Evolutionary conservation across 257 asterid genomes (phyloP).

Genomic region (Vinca minor): DNA sequence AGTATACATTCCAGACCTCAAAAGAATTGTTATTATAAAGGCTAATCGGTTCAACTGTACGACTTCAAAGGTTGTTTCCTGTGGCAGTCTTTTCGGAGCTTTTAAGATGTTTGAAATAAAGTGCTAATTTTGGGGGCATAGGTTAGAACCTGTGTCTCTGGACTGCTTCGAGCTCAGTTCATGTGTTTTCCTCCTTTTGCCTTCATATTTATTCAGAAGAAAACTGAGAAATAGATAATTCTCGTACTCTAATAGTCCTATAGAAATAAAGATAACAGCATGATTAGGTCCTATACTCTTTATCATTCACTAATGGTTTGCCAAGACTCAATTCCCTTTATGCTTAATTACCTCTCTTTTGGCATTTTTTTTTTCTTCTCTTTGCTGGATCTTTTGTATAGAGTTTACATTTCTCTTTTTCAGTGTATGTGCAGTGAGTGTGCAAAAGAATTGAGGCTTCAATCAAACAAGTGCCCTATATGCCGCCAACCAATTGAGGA

Average conservation of each 20-base stretch:
- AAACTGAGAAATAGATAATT: background rate
- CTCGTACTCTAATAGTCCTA: background rate
- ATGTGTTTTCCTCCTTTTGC: background rate
- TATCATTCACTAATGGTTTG: background rate
- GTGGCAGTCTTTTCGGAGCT: background rate
- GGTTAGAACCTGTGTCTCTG: too few species aligned
- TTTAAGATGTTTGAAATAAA: background rate
- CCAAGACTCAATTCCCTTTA: background rate
- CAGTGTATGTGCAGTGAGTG: constrained; percentile 85
- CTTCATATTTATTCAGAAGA: background rate
- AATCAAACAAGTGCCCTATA: constrained; percentile 74
- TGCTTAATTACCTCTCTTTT: background rate
- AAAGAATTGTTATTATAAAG: background rate
- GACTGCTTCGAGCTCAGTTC: too few species aligned
- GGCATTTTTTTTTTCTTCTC: background rate
- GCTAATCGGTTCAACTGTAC: background rate
- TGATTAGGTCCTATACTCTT: background rate
- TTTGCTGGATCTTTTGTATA: background rate
- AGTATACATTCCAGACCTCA: background rate
- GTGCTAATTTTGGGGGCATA: background rate
- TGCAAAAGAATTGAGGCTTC: constrained; percentile 75
- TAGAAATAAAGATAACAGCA: background rate
- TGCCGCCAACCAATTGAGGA: constrained; percentile 82
- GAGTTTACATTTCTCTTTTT: background rate
- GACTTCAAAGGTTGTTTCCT: background rate